Percentiles rank a stretch among this genome's conserved stretches.
Conservation (phyloP, 169 alveolate species). For the Plasmodium billcollinsi region DNA sequence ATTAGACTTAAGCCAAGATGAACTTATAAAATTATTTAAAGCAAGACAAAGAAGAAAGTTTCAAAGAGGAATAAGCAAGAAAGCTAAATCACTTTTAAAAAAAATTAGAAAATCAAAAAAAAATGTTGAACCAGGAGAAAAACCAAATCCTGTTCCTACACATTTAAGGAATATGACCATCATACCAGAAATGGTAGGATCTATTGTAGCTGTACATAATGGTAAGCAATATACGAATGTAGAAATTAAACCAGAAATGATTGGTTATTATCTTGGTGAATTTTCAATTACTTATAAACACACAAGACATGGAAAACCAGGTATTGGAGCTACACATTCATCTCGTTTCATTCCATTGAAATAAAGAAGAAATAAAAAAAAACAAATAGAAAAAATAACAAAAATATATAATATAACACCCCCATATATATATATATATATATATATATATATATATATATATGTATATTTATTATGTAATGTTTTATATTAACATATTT, state of each 20-base stretch:
- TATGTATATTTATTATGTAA: not conserved
- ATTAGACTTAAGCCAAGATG: conserved; percentile 92
- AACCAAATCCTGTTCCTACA: conserved; percentile 96
- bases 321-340: conserved; percentile 97
- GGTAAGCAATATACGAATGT: conserved; percentile 97
- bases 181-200: conserved; percentile 98
- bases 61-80: conserved; percentile 90
- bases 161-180: conserved; percentile 96
- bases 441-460: not conserved
- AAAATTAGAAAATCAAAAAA: conserved; percentile 96
- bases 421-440: not conserved
- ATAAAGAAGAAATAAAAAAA: conserved; percentile 69
- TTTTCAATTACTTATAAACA: conserved; percentile 99
- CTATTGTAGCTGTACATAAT: conserved; percentile 98
- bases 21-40: conserved; percentile 93
- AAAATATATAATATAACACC: not conserved
- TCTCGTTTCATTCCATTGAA: conserved; percentile 95
- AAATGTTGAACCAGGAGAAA: conserved; percentile 93
- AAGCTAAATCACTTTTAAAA: conserved; percentile 94
- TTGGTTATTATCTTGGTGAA: conserved; percentile 99
- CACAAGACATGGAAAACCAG: conserved; percentile 99
- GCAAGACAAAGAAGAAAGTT: conserved; percentile 98
- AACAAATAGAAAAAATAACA: not conserved
- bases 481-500: too few species aligned
- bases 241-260: conserved; percentile 99